A percentile compares a stretch with the other conserved stretches of the same genome.
Conservation (phyloP, 2,329 filamentous ascomycete species). For the Sclerotiophoma versabilis region DNA sequence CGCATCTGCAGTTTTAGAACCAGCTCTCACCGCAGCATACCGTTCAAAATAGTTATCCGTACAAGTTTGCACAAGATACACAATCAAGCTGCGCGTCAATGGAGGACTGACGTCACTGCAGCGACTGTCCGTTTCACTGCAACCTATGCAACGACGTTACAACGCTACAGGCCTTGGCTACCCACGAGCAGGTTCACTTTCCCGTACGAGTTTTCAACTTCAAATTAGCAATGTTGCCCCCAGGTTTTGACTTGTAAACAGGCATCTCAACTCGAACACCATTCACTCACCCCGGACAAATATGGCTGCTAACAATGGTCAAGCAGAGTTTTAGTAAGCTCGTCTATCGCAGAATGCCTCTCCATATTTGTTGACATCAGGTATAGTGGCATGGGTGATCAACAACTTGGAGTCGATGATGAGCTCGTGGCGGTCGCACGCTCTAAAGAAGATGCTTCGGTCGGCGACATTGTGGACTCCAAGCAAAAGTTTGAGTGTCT, state of each 20-base stretch:
- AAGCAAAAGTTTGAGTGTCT: not conserved
- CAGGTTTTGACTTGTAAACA: not conserved
- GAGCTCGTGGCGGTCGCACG: not conserved
- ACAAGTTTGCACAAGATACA: too few relatives aligned
- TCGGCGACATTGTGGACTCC: not conserved
- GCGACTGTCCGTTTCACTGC: conserved; percentile 3
- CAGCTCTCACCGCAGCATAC: too few relatives aligned
- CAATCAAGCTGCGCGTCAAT: not conserved
- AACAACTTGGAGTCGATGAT: not conserved
- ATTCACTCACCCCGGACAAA: too few relatives aligned
- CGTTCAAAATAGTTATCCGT: too few relatives aligned
- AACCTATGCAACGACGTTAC: not conserved
- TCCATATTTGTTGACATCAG: not conserved
- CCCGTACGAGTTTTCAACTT: not conserved
- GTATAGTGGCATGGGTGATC: not conserved
- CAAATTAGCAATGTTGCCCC: not conserved
- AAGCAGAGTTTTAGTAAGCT: not conserved
- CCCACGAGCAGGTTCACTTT: not conserved
- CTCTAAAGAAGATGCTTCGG: not conserved
- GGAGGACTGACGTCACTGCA: not conserved
- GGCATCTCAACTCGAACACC: not conserved
- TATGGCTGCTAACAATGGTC: not conserved
- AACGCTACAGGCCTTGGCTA: not conserved
- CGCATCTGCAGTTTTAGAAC: too few relatives aligned
- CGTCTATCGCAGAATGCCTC: not conserved